Evolutionary conservation across 768 basidiomycete genomes (phyloP).

Genomic region (Boletus reticulatus): DNA sequence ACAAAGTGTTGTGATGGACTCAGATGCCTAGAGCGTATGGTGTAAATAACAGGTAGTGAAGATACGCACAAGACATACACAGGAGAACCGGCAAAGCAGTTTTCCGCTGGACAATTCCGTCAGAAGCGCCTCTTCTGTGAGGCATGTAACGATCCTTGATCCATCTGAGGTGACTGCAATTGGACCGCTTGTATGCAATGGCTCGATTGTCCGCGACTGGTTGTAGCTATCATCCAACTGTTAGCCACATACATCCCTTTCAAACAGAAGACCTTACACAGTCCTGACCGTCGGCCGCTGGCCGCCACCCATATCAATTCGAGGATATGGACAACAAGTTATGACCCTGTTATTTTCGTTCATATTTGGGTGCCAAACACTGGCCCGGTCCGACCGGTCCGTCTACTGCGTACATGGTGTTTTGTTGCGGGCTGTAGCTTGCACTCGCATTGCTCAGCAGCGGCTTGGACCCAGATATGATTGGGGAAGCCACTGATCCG

Average conservation of each 20-base stretch:
- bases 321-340: too few species aligned
- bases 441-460: not conserved
- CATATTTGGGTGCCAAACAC: conserved; percentile 5
- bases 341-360: not conserved
- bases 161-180: conserved; percentile 80
- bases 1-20: conserved; percentile 80
- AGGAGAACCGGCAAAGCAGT: conserved; percentile 77
- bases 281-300: conserved; percentile 50
- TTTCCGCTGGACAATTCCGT: conserved; percentile 76
- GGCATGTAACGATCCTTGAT: conserved; percentile 75
- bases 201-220: conserved; percentile 67
- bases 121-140: conserved; percentile 80
- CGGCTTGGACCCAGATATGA: too few species aligned
- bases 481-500: too few species aligned
- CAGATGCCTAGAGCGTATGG: conserved; percentile 65
- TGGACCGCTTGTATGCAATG: conserved; percentile 87
- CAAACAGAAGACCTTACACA: conserved; percentile 5
- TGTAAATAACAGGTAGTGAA: not conserved
- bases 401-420: too few species aligned
- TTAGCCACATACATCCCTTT: conserved; percentile 6
- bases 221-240: conserved; percentile 55
- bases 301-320: conserved; percentile 15
- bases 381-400: not conserved
- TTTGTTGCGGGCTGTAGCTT: too few species aligned
- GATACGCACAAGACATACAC: conserved; percentile 52